Base-by-base conservation (phyloP, 2,329 filamentous ascomycete genomes). In the Aspergillus brasiliensis region DNA sequence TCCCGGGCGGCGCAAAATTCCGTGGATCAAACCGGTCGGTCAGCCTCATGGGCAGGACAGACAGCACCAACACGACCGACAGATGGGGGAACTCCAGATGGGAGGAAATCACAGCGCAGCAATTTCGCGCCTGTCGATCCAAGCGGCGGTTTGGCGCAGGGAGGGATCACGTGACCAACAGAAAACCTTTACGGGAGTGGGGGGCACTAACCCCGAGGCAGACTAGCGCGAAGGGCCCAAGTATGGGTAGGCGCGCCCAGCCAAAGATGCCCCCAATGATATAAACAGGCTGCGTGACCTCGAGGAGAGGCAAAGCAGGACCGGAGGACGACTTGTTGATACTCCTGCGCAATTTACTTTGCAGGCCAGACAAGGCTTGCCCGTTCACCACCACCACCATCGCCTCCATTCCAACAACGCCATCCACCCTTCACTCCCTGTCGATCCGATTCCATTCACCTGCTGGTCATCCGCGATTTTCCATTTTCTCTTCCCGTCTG, bases 251-350 rank as follows among this genome's bases (percentile, higher is more conserved):
- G 71, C 75, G 75, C 76, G 75, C 68, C 71, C 70, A 70, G 65
- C 68, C 59, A 67, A 72, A 71, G 69, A 71, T 67, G 67, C 68
- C 73, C 74, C 75, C 75, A 75, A 78, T 78, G 76, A 78, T 79
- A 78, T 78, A 79, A 78, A 78, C 76, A 76, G 72, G 71, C 74
- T 73, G 73, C 76, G 75, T 77, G 74, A 78, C 76, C 75, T 78
- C 75, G 76, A 77, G 64, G 58, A 49, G 51, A 60, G 55, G 55
- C 58, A 54, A 58, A 54, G 56, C 59, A 58, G 55, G 55, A 56
- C 58, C 44, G 52, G 48, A 58, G 56, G 52, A 42, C 51, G 58
- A 54, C 56, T 58, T 62, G 58, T 62, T 65, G 62, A 62, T 64
- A 59, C 59, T 52, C 55, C 49, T 48, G 48, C 56, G 47, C 58